These are phyloP conservation scores for Camelina neglecta DNA, from an alignment of 345 rosid genomes.

Conservation along the genomic window DNA sequence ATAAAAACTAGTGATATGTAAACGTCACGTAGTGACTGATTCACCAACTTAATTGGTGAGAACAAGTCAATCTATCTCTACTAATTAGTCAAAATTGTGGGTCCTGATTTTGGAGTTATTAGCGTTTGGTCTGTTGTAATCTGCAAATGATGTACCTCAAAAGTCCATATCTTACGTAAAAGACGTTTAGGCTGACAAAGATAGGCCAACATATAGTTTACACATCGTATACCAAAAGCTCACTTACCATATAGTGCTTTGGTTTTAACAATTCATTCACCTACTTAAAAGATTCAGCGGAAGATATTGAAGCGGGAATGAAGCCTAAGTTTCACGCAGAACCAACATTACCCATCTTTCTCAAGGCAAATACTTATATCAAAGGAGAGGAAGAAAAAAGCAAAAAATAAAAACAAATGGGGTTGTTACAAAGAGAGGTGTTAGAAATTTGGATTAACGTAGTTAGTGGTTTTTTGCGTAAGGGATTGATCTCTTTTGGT, in stretches of 20 bases:
- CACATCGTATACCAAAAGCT: conserved; percentile 12
- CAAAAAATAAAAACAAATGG: neutral
- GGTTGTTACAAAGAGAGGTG: conserved; percentile 12
- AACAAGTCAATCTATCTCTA: conserved; percentile 12
- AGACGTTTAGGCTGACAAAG: conserved; percentile 20
- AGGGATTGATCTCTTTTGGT: conserved; percentile 49
- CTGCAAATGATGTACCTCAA: neutral
- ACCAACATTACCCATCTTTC: conserved; percentile 85
- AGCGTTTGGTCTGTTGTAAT: conserved; percentile 9
- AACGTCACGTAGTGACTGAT: conserved; percentile 36
- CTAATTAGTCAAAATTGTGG: conserved; percentile 35
- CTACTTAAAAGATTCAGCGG: conserved; percentile 53
- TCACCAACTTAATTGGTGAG: conserved; percentile 30
- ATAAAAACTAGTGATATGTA: conserved; percentile 9
- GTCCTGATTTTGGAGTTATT: conserved; percentile 17
- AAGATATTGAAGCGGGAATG: conserved; percentile 72
- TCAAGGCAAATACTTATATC: conserved; percentile 60
- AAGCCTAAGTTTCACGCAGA: conserved; percentile 76
- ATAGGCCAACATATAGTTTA: conserved; percentile 27
- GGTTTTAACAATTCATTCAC: conserved; percentile 17
- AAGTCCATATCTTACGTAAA: conserved; percentile 26
- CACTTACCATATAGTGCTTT: conserved; percentile 24
- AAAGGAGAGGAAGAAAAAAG: neutral
- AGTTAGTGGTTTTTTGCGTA: neutral
- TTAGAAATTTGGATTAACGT: conserved; percentile 6